phyloP scores from a whole-genome alignment of 345 rosid species.

The Dimocarpus longan region DNA sequence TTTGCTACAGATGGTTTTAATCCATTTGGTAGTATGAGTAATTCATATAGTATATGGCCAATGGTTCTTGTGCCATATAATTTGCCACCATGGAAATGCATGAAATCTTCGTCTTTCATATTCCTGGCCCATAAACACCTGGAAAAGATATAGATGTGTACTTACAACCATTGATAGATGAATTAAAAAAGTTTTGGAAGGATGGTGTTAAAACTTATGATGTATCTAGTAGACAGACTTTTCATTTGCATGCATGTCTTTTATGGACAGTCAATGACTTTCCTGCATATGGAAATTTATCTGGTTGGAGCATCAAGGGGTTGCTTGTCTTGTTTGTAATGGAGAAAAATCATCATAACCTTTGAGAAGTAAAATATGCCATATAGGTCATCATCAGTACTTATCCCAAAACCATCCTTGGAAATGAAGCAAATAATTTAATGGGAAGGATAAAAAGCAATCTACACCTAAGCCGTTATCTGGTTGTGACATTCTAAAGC shows the following conservation, averaged over 20 bases:
- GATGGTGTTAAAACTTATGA: neutral
- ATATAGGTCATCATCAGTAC: too few relatives aligned
- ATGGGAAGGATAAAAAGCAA: too few relatives aligned
- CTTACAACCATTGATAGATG: neutral
- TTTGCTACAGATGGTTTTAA: too few relatives aligned
- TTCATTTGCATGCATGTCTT: neutral
- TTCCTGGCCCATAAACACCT: neutral
- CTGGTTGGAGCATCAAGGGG: neutral
- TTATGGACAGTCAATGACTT: neutral
- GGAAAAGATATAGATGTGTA: neutral
- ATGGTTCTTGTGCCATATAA: too few relatives aligned
- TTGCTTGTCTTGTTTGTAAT: neutral
- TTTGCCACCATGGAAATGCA: too few relatives aligned
- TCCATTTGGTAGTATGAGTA: neutral
- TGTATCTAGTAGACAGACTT: neutral
- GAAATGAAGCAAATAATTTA: too few relatives aligned
- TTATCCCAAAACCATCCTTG: too few relatives aligned
- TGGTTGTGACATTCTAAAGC: too few relatives aligned
- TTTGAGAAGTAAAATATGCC: too few relatives aligned
- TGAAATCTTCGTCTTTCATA: neutral
- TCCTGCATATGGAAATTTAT: neutral
- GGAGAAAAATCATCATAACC: neutral
- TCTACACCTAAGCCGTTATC: too few relatives aligned
- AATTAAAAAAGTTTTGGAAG: neutral
- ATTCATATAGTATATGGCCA: too few relatives aligned